Conservation (phyloP, 2,329 filamentous ascomycete genomes). For the Diaporthe destruens region DNA sequence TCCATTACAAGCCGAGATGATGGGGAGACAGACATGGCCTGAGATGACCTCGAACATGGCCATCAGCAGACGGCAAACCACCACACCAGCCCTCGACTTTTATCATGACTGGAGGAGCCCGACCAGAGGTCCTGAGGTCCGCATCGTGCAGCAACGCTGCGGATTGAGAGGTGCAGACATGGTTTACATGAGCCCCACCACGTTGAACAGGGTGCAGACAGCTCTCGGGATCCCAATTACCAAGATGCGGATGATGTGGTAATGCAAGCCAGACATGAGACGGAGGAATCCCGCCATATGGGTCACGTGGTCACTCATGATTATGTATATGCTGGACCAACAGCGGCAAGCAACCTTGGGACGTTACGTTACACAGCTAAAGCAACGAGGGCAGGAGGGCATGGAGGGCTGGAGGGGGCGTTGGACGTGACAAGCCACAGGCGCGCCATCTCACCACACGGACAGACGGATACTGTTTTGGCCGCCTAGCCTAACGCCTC, state of each 20-base stretch:
- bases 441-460: background rate
- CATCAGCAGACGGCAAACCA: background rate
- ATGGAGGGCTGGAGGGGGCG: too few species aligned
- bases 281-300: constrained; percentile 8
- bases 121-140: background rate
- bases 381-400: background rate
- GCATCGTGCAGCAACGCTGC: background rate
- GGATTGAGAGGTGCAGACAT: background rate
- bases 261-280: background rate
- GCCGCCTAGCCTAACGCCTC: background rate
- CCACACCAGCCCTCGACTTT: background rate
- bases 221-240: background rate
- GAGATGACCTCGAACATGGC: too few species aligned
- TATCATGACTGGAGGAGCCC: background rate
- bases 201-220: background rate
- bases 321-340: background rate
- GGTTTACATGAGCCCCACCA: background rate
- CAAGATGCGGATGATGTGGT: background rate
- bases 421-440: background rate
- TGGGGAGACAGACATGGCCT: background rate
- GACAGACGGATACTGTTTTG: background rate
- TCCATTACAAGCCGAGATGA: background rate
- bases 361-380: background rate
- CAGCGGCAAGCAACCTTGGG: constrained; percentile 15
- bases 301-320: constrained; percentile 7